phyloP scores from a whole-genome alignment of 2,329 filamentous ascomycete species.

The Penicillium decumbens region DNA sequence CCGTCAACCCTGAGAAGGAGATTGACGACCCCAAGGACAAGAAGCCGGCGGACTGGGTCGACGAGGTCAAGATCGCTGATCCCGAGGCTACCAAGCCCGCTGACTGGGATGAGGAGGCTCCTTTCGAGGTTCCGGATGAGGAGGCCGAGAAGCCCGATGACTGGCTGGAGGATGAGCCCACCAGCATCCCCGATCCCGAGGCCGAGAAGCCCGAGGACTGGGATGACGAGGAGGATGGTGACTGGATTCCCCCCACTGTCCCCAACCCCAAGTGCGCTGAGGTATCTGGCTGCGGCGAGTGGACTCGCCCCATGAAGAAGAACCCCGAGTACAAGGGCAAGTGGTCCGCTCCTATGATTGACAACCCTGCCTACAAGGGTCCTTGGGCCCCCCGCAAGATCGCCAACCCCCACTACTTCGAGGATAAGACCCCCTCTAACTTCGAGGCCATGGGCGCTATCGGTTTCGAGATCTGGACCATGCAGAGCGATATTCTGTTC shows the following conservation, averaged over 20 bases:
- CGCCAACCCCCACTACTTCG: conserved; percentile 89
- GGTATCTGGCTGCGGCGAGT: conserved; percentile 86
- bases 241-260: conserved; percentile 86
- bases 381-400: conserved; percentile 94
- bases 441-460: conserved; percentile 92
- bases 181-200: conserved; percentile 82
- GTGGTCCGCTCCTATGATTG: conserved; percentile 86
- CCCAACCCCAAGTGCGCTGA: conserved; percentile 96
- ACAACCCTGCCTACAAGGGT: conserved; percentile 98
- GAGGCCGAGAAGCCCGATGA: conserved; percentile 87
- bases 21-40: conserved; percentile 90
- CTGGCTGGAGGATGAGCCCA: conserved; percentile 88
- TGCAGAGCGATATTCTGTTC: conserved; percentile 98
- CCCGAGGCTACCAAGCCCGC: conserved; percentile 93
- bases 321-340: conserved; percentile 99
- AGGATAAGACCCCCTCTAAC: conserved; percentile 95
- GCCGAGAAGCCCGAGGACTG: conserved; percentile 97
- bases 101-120: conserved; percentile 98
- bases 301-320: conserved; percentile 85
- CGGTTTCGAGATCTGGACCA: conserved; percentile 99
- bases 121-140: conserved; percentile 92
- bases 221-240: conserved; percentile 99
- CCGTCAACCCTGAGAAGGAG: conserved; percentile 93
- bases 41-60: conserved; percentile 96
- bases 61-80: conserved; percentile 84